phyloP scores from a whole-genome alignment of 306 rosid species.

The Amphicarpaea edgeworthii region DNA sequence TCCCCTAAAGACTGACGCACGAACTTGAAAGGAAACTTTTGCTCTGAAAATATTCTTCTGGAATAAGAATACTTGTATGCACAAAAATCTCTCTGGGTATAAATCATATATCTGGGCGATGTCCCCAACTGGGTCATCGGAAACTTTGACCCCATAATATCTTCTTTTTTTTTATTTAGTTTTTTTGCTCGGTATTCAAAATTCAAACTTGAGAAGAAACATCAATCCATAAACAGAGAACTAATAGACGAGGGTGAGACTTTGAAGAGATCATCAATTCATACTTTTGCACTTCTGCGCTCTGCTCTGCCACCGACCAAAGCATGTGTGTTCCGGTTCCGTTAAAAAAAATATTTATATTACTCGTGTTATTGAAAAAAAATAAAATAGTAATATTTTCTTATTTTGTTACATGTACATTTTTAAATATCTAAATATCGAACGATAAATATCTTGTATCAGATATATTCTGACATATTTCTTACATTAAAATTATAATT shows the following conservation, averaged over 20 bases:
- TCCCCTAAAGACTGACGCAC: conserved; percentile 67
- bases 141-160: conserved; percentile 60
- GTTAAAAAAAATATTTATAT: too few species aligned
- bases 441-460: too few species aligned
- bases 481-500: too few species aligned
- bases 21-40: conserved; percentile 65
- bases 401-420: too few species aligned
- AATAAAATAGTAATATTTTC: too few species aligned
- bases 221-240: background rate
- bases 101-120: conserved; percentile 49
- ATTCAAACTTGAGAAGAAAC: conserved; percentile 37
- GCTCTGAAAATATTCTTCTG: conserved; percentile 46
- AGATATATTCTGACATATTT: too few species aligned
- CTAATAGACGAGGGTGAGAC: background rate
- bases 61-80: conserved; percentile 53
- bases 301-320: background rate
- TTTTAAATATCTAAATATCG: too few species aligned
- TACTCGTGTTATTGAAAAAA: too few species aligned
- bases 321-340: background rate
- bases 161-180: background rate
- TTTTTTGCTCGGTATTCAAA: conserved; percentile 21
- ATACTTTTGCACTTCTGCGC: background rate
- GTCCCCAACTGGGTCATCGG: conserved; percentile 55
- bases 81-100: conserved; percentile 21
- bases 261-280: background rate